Percentiles rank a stretch among this genome's conserved stretches.
phyloP scores from a whole-genome alignment of 2,329 filamentous ascomycete genomes.

The Acrocalymma vagum region DNA sequence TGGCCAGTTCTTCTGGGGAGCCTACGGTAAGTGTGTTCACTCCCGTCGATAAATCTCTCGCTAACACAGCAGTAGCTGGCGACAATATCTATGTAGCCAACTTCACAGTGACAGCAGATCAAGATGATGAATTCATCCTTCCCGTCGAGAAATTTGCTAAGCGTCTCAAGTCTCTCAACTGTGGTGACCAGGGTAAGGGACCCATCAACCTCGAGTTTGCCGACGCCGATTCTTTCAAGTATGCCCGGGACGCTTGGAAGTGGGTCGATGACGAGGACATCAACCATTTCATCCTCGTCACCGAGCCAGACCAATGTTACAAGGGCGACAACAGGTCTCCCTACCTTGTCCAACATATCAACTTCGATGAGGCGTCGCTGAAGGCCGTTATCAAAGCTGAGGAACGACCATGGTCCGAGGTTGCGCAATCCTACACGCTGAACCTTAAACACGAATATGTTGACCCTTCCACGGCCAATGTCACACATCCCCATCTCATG shows the following conservation, averaged over 20 bases:
- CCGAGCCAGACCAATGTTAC: constrained; percentile 31
- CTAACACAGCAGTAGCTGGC: constrained; percentile 13
- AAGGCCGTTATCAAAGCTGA: constrained; percentile 22
- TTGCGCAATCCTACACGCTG: constrained; percentile 22
- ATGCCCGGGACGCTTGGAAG: constrained; percentile 28
- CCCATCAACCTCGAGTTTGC: constrained; percentile 25
- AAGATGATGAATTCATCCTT: constrained; percentile 29
- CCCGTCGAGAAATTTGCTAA: constrained; percentile 32
- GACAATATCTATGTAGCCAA: constrained; percentile 31
- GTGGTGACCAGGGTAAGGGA: constrained; percentile 18
- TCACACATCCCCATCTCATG: constrained; percentile 28
- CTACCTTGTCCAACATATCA: constrained; percentile 27
- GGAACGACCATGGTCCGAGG: constrained; percentile 27
- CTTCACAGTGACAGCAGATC: constrained; percentile 27
- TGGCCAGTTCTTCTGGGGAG: constrained; percentile 27
- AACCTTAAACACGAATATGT: constrained; percentile 24
- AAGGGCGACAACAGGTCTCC: constrained; percentile 32
- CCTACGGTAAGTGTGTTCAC: constrained; percentile 19
- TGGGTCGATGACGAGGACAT: constrained; percentile 30
- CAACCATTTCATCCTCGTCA: constrained; percentile 32
- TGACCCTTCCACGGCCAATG: constrained; percentile 20
- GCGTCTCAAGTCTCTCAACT: constrained; percentile 28
- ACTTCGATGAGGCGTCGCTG: constrained; percentile 24
- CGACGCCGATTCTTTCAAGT: constrained; percentile 18
- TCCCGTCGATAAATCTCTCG: background rate